Evolutionary conservation across 2,329 filamentous ascomycete species (phyloP), one percentile per base, ranked within the genome.

Genomic region (Cadophora sp.): DNA sequence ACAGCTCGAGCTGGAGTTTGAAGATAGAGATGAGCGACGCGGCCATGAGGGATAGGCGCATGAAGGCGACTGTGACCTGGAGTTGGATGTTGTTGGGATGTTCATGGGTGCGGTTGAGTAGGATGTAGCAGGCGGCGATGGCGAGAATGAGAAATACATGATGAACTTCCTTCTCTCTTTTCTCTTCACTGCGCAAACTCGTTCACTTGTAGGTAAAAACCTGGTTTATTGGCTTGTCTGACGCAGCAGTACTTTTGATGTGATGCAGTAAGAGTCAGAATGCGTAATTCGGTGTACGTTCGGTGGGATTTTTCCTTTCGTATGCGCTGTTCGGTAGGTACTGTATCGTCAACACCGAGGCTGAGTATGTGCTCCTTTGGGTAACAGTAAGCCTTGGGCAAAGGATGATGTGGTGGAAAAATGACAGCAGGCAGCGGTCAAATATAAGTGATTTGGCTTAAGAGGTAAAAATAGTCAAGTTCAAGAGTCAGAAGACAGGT

Each of bases 11-110:
- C 68, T 69, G 16, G 66, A 63, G 58, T 66, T 70, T 22, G 70
- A 70, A 65, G 73, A 71, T 68, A 88, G 81, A 47, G 84, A 85
- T 18, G 82, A 80, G 50, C 85, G 81, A 66, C 85, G 82, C 30
- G 85, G 85, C 86, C 86, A 88, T 27, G 84, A 87, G 33, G 86
- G 86, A 71, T 83, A 88, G 30, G 85, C 86, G 78, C 85, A 87
- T 0, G 74, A 75, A 7, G 74, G 65, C 14, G 76, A 74, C 33
- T 69, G 70, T 24, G 73, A 60, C 14, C 72, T 64, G 9, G 71
- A 62, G 58, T 61, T 65, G 11, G 70, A 71, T 14, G 67, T 62
- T 8, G 72, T 66, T 50, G 72, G 73, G 62, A 76, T 76, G 53
- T 74, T 70, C 71, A 76, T 75, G 14, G 75, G 68, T 20, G 68